A percentile compares a stretch with the other conserved stretches of the same genome.
phyloP scores from a whole-genome alignment of 2,329 filamentous ascomycete genomes.

The Berkeleyomyces rouxiae region DNA sequence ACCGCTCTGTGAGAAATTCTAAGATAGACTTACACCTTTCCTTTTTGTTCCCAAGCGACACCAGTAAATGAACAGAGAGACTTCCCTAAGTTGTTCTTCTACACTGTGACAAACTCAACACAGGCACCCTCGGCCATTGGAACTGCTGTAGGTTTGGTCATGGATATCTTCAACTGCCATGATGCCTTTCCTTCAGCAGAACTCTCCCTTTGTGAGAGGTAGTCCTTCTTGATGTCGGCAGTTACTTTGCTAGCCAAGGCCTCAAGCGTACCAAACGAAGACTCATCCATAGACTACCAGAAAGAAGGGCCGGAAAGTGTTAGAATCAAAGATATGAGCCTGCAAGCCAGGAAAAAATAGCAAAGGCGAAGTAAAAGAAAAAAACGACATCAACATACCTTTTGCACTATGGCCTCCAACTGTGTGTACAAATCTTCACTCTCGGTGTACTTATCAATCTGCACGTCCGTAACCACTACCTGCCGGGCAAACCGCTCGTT shows the following conservation, averaged over 20 bases:
- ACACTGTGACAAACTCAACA: conserved; percentile 31
- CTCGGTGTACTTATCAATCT: conserved; percentile 36
- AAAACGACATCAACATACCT: conserved; percentile 20
- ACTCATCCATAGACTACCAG: conserved; percentile 34
- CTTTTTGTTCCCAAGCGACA: not conserved
- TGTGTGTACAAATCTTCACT: conserved; percentile 33
- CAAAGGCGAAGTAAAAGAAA: not conserved
- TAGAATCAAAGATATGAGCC: not conserved
- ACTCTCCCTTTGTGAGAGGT: conserved; percentile 17
- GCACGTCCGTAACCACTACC: conserved; percentile 45
- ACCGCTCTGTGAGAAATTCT: conserved; percentile 36
- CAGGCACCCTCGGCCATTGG: conserved; percentile 54
- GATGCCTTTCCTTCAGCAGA: conserved; percentile 17
- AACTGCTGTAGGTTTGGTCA: conserved; percentile 61
- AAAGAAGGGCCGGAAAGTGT: not conserved
- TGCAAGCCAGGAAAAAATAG: not conserved
- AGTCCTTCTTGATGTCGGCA: conserved; percentile 28
- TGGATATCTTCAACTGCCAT: conserved; percentile 39
- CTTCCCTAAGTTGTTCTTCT: not conserved
- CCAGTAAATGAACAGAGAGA: not conserved
- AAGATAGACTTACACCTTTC: not conserved
- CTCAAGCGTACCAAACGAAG: conserved; percentile 46
- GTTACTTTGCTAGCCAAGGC: conserved; percentile 37
- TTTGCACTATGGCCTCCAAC: conserved; percentile 43
- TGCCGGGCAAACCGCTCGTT: conserved; percentile 54